Percentiles rank a stretch among this genome's conserved stretches.
Conservation (phyloP, 352 stramenopile species). For the Phytopythium montanum region DNA sequence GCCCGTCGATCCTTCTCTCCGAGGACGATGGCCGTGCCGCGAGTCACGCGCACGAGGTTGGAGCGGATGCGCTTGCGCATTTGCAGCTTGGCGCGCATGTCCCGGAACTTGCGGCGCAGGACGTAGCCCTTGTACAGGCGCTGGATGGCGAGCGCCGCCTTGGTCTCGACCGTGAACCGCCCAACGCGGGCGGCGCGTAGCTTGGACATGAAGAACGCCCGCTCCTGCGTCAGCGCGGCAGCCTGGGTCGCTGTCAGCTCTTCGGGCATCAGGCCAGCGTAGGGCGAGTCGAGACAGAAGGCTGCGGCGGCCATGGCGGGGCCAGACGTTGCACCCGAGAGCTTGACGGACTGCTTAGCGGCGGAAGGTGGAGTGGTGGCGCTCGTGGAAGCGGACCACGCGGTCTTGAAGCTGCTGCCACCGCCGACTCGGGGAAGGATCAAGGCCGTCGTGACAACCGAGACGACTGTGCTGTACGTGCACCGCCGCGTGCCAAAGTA, state of each 20-base stretch:
- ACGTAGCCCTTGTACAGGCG: conserved; percentile 48
- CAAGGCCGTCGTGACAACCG: conserved; percentile 51
- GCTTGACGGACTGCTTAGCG: neutral
- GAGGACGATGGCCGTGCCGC: conserved; percentile 56
- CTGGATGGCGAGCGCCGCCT: conserved; percentile 50
- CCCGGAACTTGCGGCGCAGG: conserved; percentile 41
- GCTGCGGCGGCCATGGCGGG: conserved; percentile 1
- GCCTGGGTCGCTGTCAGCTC: neutral
- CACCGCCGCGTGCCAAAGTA: conserved; percentile 73
- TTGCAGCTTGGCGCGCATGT: conserved; percentile 45
- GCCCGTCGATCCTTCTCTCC: conserved; percentile 51
- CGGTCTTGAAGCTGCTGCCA: neutral
- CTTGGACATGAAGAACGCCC: conserved; percentile 38
- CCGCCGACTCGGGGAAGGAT: conserved; percentile 22
- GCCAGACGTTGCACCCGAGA: neutral
- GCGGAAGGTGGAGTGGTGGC: neutral
- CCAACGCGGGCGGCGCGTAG: conserved; percentile 23
- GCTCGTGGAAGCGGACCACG: neutral
- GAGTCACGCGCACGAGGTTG: conserved; percentile 56
- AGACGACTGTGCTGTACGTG: conserved; percentile 73
- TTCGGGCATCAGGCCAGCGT: neutral
- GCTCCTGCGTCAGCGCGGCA: neutral
- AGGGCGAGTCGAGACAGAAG: conserved; percentile 6
- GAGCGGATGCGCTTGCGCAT: conserved; percentile 62
- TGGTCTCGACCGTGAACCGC: conserved; percentile 31